phyloP scores from a whole-genome alignment of 257 asterid species.

The Jasminum sambac region DNA sequence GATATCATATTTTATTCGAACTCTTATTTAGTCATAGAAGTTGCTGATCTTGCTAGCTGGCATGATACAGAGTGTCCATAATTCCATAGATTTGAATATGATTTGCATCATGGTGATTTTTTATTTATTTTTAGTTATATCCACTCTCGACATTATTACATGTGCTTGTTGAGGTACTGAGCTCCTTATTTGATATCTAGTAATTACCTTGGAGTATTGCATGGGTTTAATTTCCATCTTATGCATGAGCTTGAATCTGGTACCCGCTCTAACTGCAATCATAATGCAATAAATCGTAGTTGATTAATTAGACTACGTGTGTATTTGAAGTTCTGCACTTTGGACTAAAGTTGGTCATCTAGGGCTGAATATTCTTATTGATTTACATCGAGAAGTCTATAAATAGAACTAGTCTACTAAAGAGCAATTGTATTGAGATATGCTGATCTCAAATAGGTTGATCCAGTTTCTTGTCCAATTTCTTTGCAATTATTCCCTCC shows the following conservation, averaged over 20 bases:
- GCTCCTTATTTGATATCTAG: background rate
- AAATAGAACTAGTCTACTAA: background rate
- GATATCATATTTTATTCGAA: background rate
- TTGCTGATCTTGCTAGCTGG: background rate
- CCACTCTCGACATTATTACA: background rate
- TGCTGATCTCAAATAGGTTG: no score
- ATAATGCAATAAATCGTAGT: background rate
- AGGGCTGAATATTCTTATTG: no score
- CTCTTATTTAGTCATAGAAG: background rate
- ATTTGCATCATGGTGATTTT: background rate
- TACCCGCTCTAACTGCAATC: background rate
- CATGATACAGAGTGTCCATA: background rate
- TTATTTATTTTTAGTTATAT: no score
- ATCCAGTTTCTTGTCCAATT: background rate
- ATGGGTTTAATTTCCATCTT: no score
- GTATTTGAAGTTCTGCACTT: no score
- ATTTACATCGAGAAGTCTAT: background rate
- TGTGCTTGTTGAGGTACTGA: background rate
- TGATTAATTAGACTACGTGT: no score
- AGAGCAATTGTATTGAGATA: no score
- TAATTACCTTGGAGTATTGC: background rate
- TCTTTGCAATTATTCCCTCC: background rate
- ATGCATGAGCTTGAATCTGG: background rate
- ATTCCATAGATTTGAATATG: background rate
- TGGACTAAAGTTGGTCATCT: no score